Percentiles rank a stretch among this genome's conserved stretches.
These are phyloP conservation scores for Suillus americanus DNA, from an alignment of 768 basidiomycete species.

Conservation along the genomic window DNA sequence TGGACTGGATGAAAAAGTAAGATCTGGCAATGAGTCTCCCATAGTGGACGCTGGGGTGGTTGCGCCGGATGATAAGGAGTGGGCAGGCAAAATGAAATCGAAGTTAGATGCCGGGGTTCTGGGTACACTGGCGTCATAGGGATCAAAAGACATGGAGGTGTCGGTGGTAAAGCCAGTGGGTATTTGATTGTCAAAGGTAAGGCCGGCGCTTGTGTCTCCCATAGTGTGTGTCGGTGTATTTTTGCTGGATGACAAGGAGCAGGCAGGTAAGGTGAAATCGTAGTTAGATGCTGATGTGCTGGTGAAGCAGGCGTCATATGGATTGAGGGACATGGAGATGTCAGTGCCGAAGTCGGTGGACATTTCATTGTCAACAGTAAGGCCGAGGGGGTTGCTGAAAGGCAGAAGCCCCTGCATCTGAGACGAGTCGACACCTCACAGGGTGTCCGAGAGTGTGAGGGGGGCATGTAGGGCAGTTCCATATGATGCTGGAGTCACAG, in stretches of 20 bases:
- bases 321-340: neutral
- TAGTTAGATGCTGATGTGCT: neutral
- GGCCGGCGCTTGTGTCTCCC: neutral
- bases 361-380: too few relatives aligned
- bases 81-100: neutral
- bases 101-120: neutral
- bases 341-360: neutral
- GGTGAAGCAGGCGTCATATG: neutral
- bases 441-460: neutral
- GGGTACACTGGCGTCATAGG: neutral
- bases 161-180: neutral
- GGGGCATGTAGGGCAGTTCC: neutral
- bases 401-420: too few relatives aligned
- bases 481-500: neutral
- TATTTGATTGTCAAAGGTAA: neutral
- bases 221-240: neutral
- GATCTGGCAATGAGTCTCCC: neutral
- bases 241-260: neutral
- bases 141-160: neutral
- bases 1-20: too few relatives aligned
- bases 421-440: neutral
- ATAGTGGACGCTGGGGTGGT: neutral
- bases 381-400: neutral
- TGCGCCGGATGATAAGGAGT: neutral
- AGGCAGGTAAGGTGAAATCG: neutral